phyloP scores from a whole-genome alignment of 2,329 filamentous ascomycete genomes.

The Colletotrichum sidae region DNA sequence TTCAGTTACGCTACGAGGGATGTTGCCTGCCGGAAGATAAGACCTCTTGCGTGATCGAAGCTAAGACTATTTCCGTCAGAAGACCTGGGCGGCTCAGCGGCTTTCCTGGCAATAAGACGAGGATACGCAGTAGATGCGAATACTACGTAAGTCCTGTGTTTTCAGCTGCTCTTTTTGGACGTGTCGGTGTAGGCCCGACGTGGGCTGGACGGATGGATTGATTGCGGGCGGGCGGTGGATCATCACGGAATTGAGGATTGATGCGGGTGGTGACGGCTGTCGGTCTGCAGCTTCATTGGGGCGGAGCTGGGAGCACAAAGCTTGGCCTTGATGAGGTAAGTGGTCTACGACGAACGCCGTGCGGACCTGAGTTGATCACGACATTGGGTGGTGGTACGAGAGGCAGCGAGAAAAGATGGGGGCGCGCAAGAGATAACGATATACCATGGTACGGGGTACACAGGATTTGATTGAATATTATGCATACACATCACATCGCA shows the following conservation, averaged over 20 bases:
- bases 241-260: background rate
- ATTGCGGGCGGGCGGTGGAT: background rate
- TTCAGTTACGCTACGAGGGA: background rate
- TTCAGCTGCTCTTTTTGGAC: too few species aligned
- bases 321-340: conserved; percentile 1
- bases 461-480: too few species aligned
- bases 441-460: too few species aligned
- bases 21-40: background rate
- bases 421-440: too few species aligned
- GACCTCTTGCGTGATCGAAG: background rate
- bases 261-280: conserved; percentile 15
- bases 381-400: too few species aligned
- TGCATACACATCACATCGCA: too few species aligned
- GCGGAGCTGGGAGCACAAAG: background rate
- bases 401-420: too few species aligned
- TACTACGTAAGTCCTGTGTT: too few species aligned
- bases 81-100: background rate
- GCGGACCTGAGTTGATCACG: too few species aligned
- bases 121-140: too few species aligned
- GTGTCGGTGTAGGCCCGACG: background rate
- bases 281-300: conserved; percentile 23
- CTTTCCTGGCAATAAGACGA: background rate
- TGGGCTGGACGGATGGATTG: background rate
- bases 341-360: conserved; percentile 1
- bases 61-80: background rate